A percentile compares a stretch with the other conserved stretches of the same genome.
These are phyloP conservation scores for Iris macrosiphon DNA, from an alignment of 106 monocot species.

Conservation along the genomic window DNA sequence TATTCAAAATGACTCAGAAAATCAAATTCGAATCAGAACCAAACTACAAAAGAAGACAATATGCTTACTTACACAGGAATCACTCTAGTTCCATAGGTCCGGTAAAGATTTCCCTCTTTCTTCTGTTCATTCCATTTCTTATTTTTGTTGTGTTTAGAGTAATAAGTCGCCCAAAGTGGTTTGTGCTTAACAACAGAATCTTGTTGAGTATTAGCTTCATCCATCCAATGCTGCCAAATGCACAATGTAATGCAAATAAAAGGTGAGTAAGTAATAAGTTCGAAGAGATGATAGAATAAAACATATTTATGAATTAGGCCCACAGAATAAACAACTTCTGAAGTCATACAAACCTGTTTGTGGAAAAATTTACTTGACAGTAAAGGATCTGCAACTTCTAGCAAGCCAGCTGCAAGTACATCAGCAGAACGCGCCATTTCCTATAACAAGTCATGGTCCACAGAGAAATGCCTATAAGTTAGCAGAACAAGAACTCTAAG, in stretches of 20 bases:
- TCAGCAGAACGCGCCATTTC: constrained; percentile 96
- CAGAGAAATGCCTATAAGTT: too few species aligned
- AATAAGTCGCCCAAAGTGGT: constrained; percentile 65
- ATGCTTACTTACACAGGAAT: constrained; percentile 66
- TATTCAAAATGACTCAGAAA: neutral
- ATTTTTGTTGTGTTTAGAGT: constrained; percentile 32
- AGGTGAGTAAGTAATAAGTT: too few species aligned
- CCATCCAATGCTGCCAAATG: constrained; percentile 63
- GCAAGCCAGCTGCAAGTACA: constrained; percentile 83
- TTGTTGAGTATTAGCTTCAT: constrained; percentile 38
- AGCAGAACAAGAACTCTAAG: too few species aligned
- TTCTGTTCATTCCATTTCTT: constrained; percentile 39
- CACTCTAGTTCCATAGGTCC: constrained; percentile 85
- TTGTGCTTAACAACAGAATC: constrained; percentile 68
- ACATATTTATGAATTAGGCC: neutral
- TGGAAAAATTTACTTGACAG: constrained; percentile 74
- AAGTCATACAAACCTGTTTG: constrained; percentile 78
- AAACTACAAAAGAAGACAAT: neutral
- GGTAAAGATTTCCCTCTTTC: constrained; percentile 46
- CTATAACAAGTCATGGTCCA: constrained; percentile 18
- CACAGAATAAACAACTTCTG: too few species aligned
- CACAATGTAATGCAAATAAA: neutral
- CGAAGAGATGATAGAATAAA: neutral
- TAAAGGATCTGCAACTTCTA: constrained; percentile 83
- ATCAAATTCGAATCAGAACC: neutral